phyloP scores from a whole-genome alignment of 768 basidiomycete species.

The Astraeus odoratus region DNA sequence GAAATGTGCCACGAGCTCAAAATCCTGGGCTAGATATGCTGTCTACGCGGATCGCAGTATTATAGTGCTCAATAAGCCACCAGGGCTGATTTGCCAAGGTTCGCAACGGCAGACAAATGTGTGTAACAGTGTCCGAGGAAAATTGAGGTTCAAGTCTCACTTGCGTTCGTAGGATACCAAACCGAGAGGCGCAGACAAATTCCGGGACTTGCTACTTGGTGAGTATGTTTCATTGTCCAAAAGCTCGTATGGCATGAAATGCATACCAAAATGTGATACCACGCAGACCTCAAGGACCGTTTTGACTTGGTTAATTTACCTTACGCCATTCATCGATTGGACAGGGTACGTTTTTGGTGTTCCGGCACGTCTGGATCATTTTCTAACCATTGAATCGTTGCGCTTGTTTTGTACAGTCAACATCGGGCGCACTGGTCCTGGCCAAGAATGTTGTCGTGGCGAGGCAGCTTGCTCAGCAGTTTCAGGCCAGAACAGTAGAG shows the following conservation, averaged over 20 bases:
- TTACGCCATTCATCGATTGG: slow-evolving; percentile 55
- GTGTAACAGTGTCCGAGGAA: slow-evolving; percentile 6
- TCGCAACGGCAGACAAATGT: slow-evolving; percentile 19
- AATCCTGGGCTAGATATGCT: slow-evolving; percentile 28
- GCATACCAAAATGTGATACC: neutral
- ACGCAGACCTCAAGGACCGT: slow-evolving; percentile 22
- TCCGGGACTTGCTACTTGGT: slow-evolving; percentile 34
- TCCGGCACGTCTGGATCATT: neutral
- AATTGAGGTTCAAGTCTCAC: slow-evolving; percentile 1
- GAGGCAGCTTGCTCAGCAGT: slow-evolving; percentile 49
- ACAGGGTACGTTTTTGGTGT: slow-evolving; percentile 40
- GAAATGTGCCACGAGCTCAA: slow-evolving; percentile 3
- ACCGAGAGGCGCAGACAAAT: slow-evolving; percentile 24
- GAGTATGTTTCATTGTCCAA: slow-evolving; percentile 7
- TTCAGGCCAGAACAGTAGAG: slow-evolving; percentile 37
- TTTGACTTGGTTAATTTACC: slow-evolving; percentile 33
- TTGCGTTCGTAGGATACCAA: slow-evolving; percentile 10
- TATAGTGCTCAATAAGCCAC: slow-evolving; percentile 57
- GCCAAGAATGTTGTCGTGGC: slow-evolving; percentile 39
- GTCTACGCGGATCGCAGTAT: slow-evolving; percentile 49
- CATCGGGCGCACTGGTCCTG: slow-evolving; percentile 57
- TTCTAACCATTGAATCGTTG: neutral
- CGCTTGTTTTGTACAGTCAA: slow-evolving; percentile 33
- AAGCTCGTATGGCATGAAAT: slow-evolving; percentile 3
- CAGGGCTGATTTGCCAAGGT: slow-evolving; percentile 48